Evolutionary conservation across 805 yeast genomes (phyloP).

Genomic region (Candida germanica): DNA sequence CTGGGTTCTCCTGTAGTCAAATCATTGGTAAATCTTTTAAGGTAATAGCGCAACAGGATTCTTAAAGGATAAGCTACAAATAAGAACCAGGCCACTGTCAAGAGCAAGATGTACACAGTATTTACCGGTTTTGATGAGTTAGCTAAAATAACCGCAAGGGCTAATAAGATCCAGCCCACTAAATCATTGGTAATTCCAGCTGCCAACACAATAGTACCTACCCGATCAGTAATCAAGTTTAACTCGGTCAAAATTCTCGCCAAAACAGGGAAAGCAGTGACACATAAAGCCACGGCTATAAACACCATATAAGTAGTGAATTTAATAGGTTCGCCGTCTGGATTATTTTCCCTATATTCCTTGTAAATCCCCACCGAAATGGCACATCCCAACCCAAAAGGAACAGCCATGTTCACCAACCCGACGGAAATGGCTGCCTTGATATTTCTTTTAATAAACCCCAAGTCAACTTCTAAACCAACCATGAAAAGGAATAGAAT

Average conservation of each 20-base stretch:
- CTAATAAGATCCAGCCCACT: slow-evolving; percentile 77
- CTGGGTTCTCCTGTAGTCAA: slow-evolving; percentile 60
- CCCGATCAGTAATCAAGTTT: slow-evolving; percentile 66
- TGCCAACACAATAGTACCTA: slow-evolving; percentile 68
- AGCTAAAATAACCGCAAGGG: slow-evolving; percentile 72
- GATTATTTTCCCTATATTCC: slow-evolving; percentile 40
- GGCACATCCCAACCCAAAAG: slow-evolving; percentile 76
- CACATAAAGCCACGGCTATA: slow-evolving; percentile 78
- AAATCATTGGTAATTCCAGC: slow-evolving; percentile 82
- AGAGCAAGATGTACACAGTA: slow-evolving; percentile 65
- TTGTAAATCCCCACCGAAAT: slow-evolving; percentile 67
- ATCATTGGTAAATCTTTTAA: slow-evolving; percentile 50
- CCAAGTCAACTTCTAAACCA: slow-evolving; percentile 75
- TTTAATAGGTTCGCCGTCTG: slow-evolving; percentile 35
- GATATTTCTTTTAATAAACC: slow-evolving; percentile 58
- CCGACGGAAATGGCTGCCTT: slow-evolving; percentile 68
- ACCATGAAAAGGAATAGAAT: slow-evolving; percentile 71
- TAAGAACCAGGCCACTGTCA: slow-evolving; percentile 68
- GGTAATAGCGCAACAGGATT: slow-evolving; percentile 41
- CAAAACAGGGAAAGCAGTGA: slow-evolving; percentile 82
- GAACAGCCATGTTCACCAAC: slow-evolving; percentile 67
- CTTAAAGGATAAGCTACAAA: slow-evolving; percentile 58
- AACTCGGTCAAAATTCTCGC: slow-evolving; percentile 77
- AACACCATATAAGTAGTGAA: slow-evolving; percentile 78
- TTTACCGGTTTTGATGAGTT: slow-evolving; percentile 67